Evolutionary conservation across 2,329 filamentous ascomycete species (phyloP).

Genomic region (Blumeria hordei): DNA sequence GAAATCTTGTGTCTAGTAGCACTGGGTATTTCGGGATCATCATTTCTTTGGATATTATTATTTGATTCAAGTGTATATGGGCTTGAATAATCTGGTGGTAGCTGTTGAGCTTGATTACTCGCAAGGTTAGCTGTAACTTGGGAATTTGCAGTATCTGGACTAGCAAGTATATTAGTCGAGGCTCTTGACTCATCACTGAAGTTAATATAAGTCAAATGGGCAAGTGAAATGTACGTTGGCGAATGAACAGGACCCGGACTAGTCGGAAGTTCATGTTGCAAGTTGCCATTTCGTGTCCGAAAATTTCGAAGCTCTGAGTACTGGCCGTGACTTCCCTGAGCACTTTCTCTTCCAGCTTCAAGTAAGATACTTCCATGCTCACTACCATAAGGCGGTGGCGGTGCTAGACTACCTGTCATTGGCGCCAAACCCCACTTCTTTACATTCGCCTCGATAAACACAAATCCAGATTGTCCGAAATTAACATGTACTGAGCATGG

Average conservation of each 20-base stretch:
- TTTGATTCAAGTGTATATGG: slow-evolving; percentile 34
- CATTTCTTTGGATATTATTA: slow-evolving; percentile 20
- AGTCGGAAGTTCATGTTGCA: slow-evolving; percentile 46
- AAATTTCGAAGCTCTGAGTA: slow-evolving; percentile 29
- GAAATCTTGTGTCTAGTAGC: slow-evolving; percentile 18
- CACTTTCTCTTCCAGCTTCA: slow-evolving; percentile 45
- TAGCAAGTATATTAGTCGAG: slow-evolving; percentile 15
- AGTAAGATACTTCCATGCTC: slow-evolving; percentile 92
- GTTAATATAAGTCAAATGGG: slow-evolving; percentile 52
- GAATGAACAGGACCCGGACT: slow-evolving; percentile 77
- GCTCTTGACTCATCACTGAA: slow-evolving; percentile 41
- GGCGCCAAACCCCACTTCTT: slow-evolving; percentile 98
- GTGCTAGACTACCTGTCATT: slow-evolving; percentile 82
- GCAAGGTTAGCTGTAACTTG: slow-evolving; percentile 7
- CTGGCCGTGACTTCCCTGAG: slow-evolving; percentile 22
- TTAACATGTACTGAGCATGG: slow-evolving; percentile 88
- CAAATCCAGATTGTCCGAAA: slow-evolving; percentile 91
- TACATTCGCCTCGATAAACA: slow-evolving; percentile 97
- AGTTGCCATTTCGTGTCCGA: slow-evolving; percentile 53
- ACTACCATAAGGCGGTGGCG: slow-evolving; percentile 86
- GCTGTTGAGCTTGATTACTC: slow-evolving; percentile 27
- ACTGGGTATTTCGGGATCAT: slow-evolving; percentile 28
- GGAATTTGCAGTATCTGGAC: slow-evolving; percentile 6
- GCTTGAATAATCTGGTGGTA: slow-evolving; percentile 49
- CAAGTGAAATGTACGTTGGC: slow-evolving; percentile 86